Percentiles rank a stretch among this genome's conserved stretches.
Conservation (phyloP, 176 grass and related monocot genomes). For the Aegilops speltoides region DNA sequence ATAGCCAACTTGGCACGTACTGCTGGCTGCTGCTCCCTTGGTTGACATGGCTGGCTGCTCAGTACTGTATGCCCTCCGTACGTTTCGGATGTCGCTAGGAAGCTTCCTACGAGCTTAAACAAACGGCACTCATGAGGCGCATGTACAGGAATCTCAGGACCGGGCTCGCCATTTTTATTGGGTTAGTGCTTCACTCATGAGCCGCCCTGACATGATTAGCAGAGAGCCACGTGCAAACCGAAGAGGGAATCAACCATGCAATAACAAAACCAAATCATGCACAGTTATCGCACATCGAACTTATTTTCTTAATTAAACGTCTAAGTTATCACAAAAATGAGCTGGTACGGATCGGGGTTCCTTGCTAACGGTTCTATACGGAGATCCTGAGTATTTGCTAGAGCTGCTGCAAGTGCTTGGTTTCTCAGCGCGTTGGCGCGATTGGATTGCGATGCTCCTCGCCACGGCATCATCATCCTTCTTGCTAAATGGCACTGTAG, state of each 20-base stretch:
- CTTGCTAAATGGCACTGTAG: too few relatives aligned
- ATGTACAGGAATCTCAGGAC: conserved; percentile 48
- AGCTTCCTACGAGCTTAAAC: conserved; percentile 28
- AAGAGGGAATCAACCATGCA: conserved; percentile 30
- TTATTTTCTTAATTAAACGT: not conserved
- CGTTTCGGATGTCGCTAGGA: conserved; percentile 24
- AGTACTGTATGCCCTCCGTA: not conserved
- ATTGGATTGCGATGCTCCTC: too few relatives aligned
- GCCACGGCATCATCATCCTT: too few relatives aligned
- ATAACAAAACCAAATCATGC: conserved; percentile 24
- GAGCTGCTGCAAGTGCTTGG: too few relatives aligned
- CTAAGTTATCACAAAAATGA: not conserved
- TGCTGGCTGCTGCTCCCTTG: not conserved
- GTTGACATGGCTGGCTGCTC: conserved; percentile 14
- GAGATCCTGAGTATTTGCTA: not conserved
- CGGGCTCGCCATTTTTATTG: conserved; percentile 27
- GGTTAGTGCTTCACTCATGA: conserved; percentile 9
- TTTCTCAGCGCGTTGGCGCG: too few relatives aligned
- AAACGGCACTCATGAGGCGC: conserved; percentile 22
- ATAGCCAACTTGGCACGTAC: conserved; percentile 44
- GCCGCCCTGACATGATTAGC: conserved; percentile 17
- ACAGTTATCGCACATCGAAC: not conserved
- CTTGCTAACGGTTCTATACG: conserved; percentile 5
- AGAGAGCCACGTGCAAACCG: conserved; percentile 41
- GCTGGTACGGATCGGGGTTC: not conserved